Conservation (phyloP, 129 eudicot genomes). For the Calendula officinalis region DNA sequence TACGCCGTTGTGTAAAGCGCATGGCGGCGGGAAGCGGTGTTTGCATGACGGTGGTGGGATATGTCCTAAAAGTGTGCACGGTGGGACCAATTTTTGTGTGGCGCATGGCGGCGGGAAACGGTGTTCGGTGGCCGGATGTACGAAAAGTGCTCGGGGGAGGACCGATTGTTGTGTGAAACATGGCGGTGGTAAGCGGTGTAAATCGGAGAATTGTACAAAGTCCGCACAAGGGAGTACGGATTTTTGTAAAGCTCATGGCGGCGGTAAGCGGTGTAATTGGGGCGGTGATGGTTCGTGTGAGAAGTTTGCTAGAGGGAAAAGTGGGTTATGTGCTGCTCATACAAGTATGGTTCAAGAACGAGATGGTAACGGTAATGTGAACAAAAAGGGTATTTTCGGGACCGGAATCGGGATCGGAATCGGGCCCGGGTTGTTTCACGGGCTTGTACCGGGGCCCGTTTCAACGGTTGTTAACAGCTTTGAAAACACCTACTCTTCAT, state of each 20-base stretch:
- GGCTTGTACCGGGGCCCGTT: slow-evolving; percentile 50
- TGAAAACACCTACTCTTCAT: slow-evolving; percentile 50
- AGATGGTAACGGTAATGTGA: slow-evolving; percentile 30
- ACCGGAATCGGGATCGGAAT: slow-evolving; percentile 44
- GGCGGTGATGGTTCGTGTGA: slow-evolving; percentile 80
- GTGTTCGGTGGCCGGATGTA: slow-evolving; percentile 76
- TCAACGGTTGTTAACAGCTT: slow-evolving; percentile 40
- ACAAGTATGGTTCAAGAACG: slow-evolving; percentile 59
- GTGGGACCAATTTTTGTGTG: slow-evolving; percentile 88
- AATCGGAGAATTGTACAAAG: slow-evolving; percentile 64
- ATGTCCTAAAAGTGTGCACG: slow-evolving; percentile 96
- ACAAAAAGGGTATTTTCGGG: slow-evolving; percentile 32
- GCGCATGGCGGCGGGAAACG: slow-evolving; percentile 98
- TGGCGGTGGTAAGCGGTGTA: slow-evolving; percentile 92
- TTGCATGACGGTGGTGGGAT: slow-evolving; percentile 90
- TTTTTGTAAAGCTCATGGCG: slow-evolving; percentile 96
- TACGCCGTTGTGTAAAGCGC: slow-evolving; percentile 93
- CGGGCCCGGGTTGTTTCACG: slow-evolving; percentile 81
- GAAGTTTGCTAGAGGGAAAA: slow-evolving; percentile 88
- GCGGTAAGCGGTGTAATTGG: slow-evolving; percentile 94
- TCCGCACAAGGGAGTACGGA: slow-evolving; percentile 98
- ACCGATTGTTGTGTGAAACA: slow-evolving; percentile 89
- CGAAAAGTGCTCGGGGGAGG: slow-evolving; percentile 91
- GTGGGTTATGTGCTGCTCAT: slow-evolving; percentile 91
- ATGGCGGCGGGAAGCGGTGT: slow-evolving; percentile 95